Conservation (phyloP, 2,329 filamentous ascomycete genomes). For the Colletotrichum viniferum region DNA sequence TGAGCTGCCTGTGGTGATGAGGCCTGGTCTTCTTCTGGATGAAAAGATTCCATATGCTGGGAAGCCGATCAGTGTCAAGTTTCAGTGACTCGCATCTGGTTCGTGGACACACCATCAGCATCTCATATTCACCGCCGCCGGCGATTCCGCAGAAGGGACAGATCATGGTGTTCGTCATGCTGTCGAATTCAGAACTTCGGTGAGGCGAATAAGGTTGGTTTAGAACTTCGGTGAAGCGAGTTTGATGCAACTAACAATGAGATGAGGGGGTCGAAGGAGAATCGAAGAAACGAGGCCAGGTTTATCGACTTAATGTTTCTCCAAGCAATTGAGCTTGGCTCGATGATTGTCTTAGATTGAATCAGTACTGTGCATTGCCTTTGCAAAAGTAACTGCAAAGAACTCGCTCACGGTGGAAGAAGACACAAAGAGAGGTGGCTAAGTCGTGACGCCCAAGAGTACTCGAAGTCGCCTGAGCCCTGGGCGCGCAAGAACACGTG, state of each 20-base stretch:
- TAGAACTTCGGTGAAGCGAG: not conserved
- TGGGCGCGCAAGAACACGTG: not conserved
- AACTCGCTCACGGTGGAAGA: not conserved
- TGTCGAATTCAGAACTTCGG: not conserved
- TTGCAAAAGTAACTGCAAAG: not conserved
- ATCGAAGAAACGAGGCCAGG: not conserved
- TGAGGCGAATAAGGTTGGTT: not conserved
- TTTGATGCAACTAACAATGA: not conserved
- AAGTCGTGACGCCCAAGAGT: not conserved
- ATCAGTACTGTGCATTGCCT: not conserved
- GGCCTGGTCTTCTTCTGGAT: slow-evolving; percentile 26
- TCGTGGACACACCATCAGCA: slow-evolving; percentile 35
- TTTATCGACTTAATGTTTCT: not conserved
- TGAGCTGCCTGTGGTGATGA: slow-evolving; percentile 33
- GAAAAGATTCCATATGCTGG: slow-evolving; percentile 32
- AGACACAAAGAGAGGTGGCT: not conserved
- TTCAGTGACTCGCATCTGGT: not conserved
- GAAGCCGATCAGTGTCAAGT: not conserved
- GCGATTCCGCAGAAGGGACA: slow-evolving; percentile 41
- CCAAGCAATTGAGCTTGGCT: not conserved
- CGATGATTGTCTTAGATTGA: not conserved
- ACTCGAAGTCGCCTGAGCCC: not conserved
- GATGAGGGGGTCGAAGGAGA: not conserved
- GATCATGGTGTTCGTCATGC: not conserved
- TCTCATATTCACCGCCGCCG: slow-evolving; percentile 34